A percentile compares a stretch with the other conserved stretches of the same genome.
Evolutionary conservation across 805 yeast species (phyloP).

Genomic region (Barnettozyma botsteinii): DNA sequence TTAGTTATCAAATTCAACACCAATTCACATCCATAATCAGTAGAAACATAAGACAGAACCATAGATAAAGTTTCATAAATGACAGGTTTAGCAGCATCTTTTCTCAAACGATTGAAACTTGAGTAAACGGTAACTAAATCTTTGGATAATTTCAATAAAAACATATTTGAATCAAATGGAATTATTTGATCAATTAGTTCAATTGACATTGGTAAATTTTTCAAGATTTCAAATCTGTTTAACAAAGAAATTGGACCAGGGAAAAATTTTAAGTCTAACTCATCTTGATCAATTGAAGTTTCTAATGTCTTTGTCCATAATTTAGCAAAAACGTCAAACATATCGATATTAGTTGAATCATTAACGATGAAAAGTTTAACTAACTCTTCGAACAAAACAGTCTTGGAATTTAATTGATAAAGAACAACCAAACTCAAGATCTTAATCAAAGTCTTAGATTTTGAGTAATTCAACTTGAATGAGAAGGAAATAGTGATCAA

Average conservation of each 20-base stretch:
- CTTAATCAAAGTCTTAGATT: conserved; percentile 13
- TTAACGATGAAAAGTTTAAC: conserved; percentile 13
- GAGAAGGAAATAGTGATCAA: conserved; percentile 22
- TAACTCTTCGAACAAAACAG: conserved; percentile 9
- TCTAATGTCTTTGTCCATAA: conserved; percentile 24
- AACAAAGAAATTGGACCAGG: conserved; percentile 22
- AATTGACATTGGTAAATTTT: conserved; percentile 1
- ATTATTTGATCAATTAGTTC: conserved; percentile 13
- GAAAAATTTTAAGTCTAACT: conserved; percentile 4
- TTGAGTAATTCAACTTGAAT: conserved; percentile 13
- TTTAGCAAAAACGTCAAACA: conserved; percentile 21
- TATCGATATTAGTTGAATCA: conserved; percentile 17
- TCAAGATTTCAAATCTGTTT: conserved; percentile 13
- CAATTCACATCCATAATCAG: conserved; percentile 11
- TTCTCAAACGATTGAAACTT: conserved; percentile 1
- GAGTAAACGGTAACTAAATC: conserved; percentile 7
- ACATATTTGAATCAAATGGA: conserved; percentile 14
- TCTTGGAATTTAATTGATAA: conserved; percentile 12
- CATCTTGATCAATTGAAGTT: not conserved
- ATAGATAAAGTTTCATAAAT: conserved; percentile 1
- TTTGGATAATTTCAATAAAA: conserved; percentile 11
- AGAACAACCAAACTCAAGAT: conserved; percentile 13
- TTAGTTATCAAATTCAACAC: conserved; percentile 9
- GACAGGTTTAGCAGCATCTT: not conserved
- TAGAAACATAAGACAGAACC: conserved; percentile 7